Evolutionary conservation across 176 grass and related monocot genomes (phyloP), one percentile per base, ranked within the genome.

Genomic region (Tillandsia fasciculata): DNA sequence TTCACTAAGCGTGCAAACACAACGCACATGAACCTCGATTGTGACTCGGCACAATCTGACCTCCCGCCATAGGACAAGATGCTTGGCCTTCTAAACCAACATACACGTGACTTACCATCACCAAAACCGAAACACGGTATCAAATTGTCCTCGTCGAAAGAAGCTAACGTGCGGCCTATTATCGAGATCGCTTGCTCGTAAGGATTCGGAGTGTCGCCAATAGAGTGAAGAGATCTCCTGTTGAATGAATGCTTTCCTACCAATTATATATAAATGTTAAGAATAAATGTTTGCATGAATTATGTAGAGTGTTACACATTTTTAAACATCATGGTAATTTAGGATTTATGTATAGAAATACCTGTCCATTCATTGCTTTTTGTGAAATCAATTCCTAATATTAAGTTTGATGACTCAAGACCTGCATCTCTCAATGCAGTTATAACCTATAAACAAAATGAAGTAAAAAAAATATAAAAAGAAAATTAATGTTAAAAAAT

Each of bases 341-440:
- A 75, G 20, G 27, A 51, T 26, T 20, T 20, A 53, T 48, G 63
- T 66, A 53, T 78, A 74, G 29, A 54, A 70, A 58, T 65, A 96
- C 93, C 93, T 85, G 89, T 90, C 93, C 93, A 92, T 71, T 97
- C 93, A 69, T 97, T 97, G 68, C 93, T 97, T 83, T 97, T 97
- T 8, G 93, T 97, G 63, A 97, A 97, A 78, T 97, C 93, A 67
- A 97, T 85, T 26, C 83, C 93, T 61, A 97, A 80, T 67, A 97
- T 82, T 15, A 97, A 79, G 77, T 97, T 97, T 67, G 93, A 92
- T n/a, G 93, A 97, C 72, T 90, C 89, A 42, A 97, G 93, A 58
- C 93, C 93, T 74, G 93, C 78, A 71, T 97, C 89, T 79, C 89
- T 90, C 71, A 97, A 70, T 68, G 89, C 83, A 83, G 79, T 49